Conservation (phyloP, 495 filamentous ascomycete genomes). For the Daldinia vernicosa region DNA sequence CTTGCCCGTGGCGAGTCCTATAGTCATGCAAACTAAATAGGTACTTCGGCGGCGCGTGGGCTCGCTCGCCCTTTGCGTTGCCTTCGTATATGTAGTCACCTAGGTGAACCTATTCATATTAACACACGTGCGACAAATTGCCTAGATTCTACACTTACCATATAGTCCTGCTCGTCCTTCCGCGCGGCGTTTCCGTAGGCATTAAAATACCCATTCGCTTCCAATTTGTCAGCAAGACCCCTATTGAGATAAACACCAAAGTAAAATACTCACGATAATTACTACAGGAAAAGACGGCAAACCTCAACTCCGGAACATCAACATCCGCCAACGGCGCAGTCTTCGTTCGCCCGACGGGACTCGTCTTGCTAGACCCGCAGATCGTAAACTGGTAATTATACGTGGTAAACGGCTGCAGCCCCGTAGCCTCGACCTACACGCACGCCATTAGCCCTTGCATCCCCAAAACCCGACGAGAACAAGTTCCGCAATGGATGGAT, state of each 20-base stretch:
- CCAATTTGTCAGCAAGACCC: conserved; percentile 9
- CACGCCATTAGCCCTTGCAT: neutral
- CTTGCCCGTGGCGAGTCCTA: conserved; percentile 55
- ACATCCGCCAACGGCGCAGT: conserved; percentile 58
- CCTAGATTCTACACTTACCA: conserved; percentile 39
- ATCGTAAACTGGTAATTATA: conserved; percentile 69
- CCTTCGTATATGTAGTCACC: conserved; percentile 77
- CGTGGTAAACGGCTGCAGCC: conserved; percentile 66
- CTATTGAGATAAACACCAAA: neutral
- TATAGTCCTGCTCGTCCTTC: conserved; percentile 73
- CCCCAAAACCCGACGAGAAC: neutral
- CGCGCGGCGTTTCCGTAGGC: conserved; percentile 71
- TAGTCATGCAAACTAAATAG: conserved; percentile 65
- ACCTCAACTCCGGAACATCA: conserved; percentile 53
- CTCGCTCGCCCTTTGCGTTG: conserved; percentile 44
- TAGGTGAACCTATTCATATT: conserved; percentile 57
- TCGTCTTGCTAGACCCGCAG: conserved; percentile 57
- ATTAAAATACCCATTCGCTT: conserved; percentile 65
- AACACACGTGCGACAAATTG: neutral
- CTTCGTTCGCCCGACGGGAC: conserved; percentile 63
- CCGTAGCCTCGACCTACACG: conserved; percentile 64
- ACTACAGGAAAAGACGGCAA: conserved; percentile 67
- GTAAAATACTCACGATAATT: conserved; percentile 59
- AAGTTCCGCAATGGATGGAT: too few species aligned
- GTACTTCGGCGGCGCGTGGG: conserved; percentile 37